A percentile compares a stretch with the other conserved stretches of the same genome.
Evolutionary conservation across 768 basidiomycete species (phyloP).

Genomic region (Pleurotus platypus): DNA sequence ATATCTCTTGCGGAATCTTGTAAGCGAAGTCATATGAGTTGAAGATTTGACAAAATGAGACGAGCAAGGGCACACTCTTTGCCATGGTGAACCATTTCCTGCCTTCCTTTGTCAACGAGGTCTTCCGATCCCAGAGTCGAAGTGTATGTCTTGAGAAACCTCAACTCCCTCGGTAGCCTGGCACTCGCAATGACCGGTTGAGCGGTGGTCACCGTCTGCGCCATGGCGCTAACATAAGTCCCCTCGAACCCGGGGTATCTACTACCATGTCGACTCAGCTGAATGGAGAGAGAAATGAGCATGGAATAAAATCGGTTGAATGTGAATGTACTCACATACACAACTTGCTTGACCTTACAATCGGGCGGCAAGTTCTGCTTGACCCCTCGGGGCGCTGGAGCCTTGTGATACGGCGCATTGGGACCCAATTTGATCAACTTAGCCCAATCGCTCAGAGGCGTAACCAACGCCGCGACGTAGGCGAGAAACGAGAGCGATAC

Average conservation of each 20-base stretch:
- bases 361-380: not conserved
- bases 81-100: not conserved
- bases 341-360: not conserved
- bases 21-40: not conserved
- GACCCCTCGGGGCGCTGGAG: not conserved
- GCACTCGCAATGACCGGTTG: not conserved
- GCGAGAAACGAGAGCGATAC: not conserved
- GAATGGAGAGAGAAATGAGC: not conserved
- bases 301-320: not conserved
- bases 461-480: not conserved
- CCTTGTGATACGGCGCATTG: not conserved
- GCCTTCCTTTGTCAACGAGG: not conserved
- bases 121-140: not conserved
- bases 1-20: not conserved
- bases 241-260: not conserved
- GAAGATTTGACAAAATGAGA: not conserved
- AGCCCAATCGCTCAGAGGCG: not conserved
- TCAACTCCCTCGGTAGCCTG: not conserved
- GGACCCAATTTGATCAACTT: not conserved
- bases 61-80: not conserved
- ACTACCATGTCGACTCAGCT: constrained; percentile 1
- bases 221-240: not conserved
- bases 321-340: not conserved
- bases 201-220: too few species aligned
- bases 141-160: not conserved